Percentiles rank a stretch among this genome's conserved stretches.
phyloP scores from a whole-genome alignment of 352 stramenopile genomes.

The Aphanomyces astaci region DNA sequence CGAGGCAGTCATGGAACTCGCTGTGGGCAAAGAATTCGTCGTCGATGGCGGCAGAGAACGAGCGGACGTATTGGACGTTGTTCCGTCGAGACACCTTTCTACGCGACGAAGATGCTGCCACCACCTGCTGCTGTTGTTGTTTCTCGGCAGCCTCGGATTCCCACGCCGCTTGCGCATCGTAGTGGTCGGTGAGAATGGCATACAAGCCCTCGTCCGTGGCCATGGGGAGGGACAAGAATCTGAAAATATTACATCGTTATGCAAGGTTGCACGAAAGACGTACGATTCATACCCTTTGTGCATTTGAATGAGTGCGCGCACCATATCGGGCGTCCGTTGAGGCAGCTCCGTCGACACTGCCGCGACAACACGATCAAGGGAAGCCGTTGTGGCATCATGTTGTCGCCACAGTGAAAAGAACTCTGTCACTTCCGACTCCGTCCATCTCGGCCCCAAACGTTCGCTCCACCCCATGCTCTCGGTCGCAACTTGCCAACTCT shows the following conservation, averaged over 20 bases:
- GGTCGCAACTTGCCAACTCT: too few species aligned
- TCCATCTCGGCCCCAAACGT: constrained; percentile 16
- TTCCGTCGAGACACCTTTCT: not conserved
- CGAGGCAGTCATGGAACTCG: constrained; percentile 66
- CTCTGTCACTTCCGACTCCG: constrained; percentile 2
- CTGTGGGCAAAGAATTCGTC: constrained; percentile 65
- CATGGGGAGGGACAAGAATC: constrained; percentile 44
- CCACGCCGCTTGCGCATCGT: constrained; percentile 33
- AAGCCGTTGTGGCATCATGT: not conserved
- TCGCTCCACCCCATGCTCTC: constrained; percentile 20
- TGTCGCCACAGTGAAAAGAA: constrained; percentile 9
- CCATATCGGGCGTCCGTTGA: constrained; percentile 44
- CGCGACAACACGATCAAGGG: not conserved
- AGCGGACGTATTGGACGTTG: not conserved
- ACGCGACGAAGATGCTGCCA: not conserved
- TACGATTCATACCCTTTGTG: constrained; percentile 42
- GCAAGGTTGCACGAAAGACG: too few species aligned
- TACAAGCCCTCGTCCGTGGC: constrained; percentile 64
- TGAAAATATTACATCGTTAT: too few species aligned
- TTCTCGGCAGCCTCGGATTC: constrained; percentile 20
- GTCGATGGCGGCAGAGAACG: constrained; percentile 16
- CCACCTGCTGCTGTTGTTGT: not conserved
- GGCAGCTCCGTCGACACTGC: constrained; percentile 41
- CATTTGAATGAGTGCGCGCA: constrained; percentile 55
- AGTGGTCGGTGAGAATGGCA: constrained; percentile 59